These are phyloP conservation scores for Aspergillus sp. DNA, from an alignment of 2,329 filamentous ascomycete species.

Conservation along the genomic window DNA sequence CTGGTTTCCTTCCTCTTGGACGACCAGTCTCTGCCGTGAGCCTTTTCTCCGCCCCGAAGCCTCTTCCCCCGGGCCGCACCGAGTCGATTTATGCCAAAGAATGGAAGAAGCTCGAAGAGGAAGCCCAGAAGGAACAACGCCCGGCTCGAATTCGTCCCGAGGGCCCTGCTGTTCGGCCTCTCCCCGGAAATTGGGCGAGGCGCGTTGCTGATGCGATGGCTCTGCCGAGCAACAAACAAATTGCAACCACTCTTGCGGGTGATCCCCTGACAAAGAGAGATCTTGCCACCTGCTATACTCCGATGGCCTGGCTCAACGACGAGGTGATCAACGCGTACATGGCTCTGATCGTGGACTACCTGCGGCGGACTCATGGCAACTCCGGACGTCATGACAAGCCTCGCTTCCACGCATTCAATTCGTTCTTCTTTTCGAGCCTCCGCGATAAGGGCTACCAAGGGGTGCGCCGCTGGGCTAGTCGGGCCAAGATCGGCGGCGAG, in stretches of 20 bases:
- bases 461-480: conserved; percentile 44
- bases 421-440: conserved; percentile 46
- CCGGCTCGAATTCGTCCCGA: conserved; percentile 21
- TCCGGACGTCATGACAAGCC: conserved; percentile 35
- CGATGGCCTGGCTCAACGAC: conserved; percentile 45
- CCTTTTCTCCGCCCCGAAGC: conserved; percentile 21
- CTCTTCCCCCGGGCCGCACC: conserved; percentile 26
- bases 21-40: conserved; percentile 30
- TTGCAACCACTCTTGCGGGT: conserved; percentile 34
- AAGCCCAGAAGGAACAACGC: conserved; percentile 20
- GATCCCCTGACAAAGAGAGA: conserved; percentile 36
- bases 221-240: conserved; percentile 19
- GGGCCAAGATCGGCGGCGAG: conserved; percentile 48
- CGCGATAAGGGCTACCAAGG: conserved; percentile 40
- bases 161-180: conserved; percentile 34
- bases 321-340: conserved; percentile 49
- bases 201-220: conserved; percentile 31
- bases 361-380: conserved; percentile 33
- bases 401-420: conserved; percentile 44
- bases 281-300: conserved; percentile 36
- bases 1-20: conserved; percentile 19
- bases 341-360: conserved; percentile 39
- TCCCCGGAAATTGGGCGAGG: conserved; percentile 37
- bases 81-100: conserved; percentile 28
- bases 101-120: conserved; percentile 27